Evolutionary conservation across 345 rosid genomes (phyloP).

Genomic region (Schrenkiella parvula): DNA sequence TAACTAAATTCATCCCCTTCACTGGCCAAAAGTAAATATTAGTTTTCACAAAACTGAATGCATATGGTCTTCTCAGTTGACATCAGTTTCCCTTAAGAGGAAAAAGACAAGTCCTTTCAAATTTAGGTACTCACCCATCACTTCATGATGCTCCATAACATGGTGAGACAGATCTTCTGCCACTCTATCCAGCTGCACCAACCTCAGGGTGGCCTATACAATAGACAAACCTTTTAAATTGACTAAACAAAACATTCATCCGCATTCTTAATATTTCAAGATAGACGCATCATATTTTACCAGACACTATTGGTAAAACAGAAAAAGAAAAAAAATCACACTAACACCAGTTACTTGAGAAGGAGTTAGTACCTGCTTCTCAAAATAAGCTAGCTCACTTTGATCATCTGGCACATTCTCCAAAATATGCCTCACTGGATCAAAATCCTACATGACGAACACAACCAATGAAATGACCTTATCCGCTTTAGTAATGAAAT

Average conservation of each 20-base stretch:
- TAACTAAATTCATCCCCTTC: slow-evolving; percentile 99
- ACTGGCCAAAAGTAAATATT: slow-evolving; percentile 67
- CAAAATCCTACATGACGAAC: slow-evolving; percentile 63
- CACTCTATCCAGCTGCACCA: slow-evolving; percentile 84
- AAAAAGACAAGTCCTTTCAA: neutral
- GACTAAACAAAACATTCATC: neutral
- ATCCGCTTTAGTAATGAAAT: neutral
- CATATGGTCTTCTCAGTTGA: neutral
- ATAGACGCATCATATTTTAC: neutral
- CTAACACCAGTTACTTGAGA: neutral
- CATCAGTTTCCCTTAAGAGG: neutral
- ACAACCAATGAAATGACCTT: neutral
- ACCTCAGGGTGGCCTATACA: slow-evolving; percentile 79
- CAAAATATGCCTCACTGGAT: slow-evolving; percentile 75
- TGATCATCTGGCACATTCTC: slow-evolving; percentile 75
- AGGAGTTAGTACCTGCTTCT: slow-evolving; percentile 64
- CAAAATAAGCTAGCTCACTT: slow-evolving; percentile 63
- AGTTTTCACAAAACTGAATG: neutral
- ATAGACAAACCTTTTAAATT: slow-evolving; percentile 1
- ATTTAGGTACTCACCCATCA: slow-evolving; percentile 67
- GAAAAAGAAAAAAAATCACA: no score
- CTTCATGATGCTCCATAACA: slow-evolving; percentile 98
- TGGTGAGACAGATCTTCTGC: slow-evolving; percentile 70
- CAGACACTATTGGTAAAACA: neutral
- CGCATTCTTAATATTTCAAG: neutral